These are phyloP conservation scores for Albugo laibachii DNA, from an alignment of 352 stramenopile genomes.

Conservation along the genomic window DNA sequence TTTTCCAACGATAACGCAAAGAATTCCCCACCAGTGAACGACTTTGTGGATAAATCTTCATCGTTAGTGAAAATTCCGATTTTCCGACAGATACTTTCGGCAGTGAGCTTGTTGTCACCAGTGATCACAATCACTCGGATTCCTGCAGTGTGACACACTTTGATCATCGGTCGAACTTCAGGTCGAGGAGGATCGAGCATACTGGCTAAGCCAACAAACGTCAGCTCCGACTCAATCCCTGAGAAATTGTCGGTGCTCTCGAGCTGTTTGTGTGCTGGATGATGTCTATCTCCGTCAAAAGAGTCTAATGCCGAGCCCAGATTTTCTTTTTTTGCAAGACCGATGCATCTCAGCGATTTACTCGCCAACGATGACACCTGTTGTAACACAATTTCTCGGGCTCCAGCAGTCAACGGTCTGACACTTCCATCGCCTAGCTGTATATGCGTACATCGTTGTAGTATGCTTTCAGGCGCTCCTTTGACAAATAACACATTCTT, in stretches of 20 bases:
- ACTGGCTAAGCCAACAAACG: conserved; percentile 92
- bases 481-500: conserved; percentile 96
- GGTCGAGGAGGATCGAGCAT: conserved; percentile 97
- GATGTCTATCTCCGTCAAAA: conserved; percentile 72
- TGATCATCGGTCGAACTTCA: conserved; percentile 92
- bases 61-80: conserved; percentile 88
- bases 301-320: conserved; percentile 42
- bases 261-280: conserved; percentile 63
- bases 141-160: conserved; percentile 85
- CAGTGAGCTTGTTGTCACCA: conserved; percentile 96
- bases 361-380: conserved; percentile 85
- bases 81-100: conserved; percentile 92
- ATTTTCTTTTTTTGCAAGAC: conserved; percentile 91
- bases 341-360: conserved; percentile 90
- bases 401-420: conserved; percentile 79
- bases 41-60: conserved; percentile 73
- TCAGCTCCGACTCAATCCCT: conserved; percentile 91
- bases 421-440: conserved; percentile 85
- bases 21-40: conserved; percentile 93
- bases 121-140: conserved; percentile 99
- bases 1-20: conserved; percentile 83
- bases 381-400: conserved; percentile 71
- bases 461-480: conserved; percentile 92
- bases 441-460: conserved; percentile 89
- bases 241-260: conserved; percentile 78